A percentile compares a stretch with the other conserved stretches of the same genome.
These are phyloP conservation scores for Epichloe brachyelytri DNA, from an alignment of 2,329 filamentous ascomycete species.

Conservation along the genomic window DNA sequence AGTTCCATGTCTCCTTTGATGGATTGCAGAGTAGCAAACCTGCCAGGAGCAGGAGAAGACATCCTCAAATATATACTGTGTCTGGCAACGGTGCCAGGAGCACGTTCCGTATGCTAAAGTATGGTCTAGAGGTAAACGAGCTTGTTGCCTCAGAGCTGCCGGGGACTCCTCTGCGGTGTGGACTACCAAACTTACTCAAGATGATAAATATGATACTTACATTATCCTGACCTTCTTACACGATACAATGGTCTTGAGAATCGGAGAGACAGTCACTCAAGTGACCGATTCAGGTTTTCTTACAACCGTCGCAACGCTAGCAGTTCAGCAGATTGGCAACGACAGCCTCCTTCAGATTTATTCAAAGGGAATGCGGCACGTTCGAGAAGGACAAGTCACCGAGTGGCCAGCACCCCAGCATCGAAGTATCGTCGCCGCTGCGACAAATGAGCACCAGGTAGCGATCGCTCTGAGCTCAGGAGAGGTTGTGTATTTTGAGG, in stretches of 20 bases:
- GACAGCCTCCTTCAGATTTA: conserved; percentile 89
- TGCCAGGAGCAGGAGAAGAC: conserved; percentile 63
- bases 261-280: conserved; percentile 93
- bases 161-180: conserved; percentile 79
- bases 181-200: conserved; percentile 77
- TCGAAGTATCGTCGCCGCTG: conserved; percentile 85
- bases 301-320: conserved; percentile 75
- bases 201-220: conserved; percentile 82
- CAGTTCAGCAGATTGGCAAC: conserved; percentile 86
- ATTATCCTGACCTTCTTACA: conserved; percentile 91
- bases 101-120: conserved; percentile 80
- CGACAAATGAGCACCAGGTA: conserved; percentile 89
- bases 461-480: conserved; percentile 88
- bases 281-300: conserved; percentile 89
- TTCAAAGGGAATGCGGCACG: conserved; percentile 85
- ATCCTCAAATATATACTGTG: conserved; percentile 87
- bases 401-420: conserved; percentile 92
- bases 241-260: conserved; percentile 84
- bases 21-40: conserved; percentile 81
- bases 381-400: conserved; percentile 65
- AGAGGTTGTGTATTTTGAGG: conserved; percentile 96
- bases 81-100: conserved; percentile 83
- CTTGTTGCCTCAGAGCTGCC: conserved; percentile 90
- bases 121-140: conserved; percentile 85
- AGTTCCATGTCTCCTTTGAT: conserved; percentile 83